A percentile compares a stretch with the other conserved stretches of the same genome.
Conservation (phyloP, 2,329 filamentous ascomycete species). For the Colletotrichum godetiae region DNA sequence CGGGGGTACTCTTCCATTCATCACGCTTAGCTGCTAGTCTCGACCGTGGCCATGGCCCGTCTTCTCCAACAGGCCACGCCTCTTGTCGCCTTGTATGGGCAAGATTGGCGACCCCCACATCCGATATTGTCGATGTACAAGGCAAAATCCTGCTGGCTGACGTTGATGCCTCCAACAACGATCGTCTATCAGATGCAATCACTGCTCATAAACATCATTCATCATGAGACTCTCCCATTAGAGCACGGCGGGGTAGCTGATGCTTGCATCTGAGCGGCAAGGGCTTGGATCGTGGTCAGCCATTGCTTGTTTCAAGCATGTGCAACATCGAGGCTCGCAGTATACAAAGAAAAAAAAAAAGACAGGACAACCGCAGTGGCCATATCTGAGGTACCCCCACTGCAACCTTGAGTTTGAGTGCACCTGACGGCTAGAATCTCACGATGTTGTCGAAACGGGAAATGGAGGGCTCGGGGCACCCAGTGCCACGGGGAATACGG, state of each 20-base stretch:
- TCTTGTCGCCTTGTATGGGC: not conserved
- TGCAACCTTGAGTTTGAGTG: not conserved
- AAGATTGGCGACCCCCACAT: slow-evolving; percentile 20
- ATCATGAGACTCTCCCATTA: slow-evolving; percentile 17
- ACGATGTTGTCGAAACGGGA: slow-evolving; percentile 3
- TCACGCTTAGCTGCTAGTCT: slow-evolving; percentile 1
- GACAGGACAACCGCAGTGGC: not conserved
- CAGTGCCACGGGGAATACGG: slow-evolving; percentile 12
- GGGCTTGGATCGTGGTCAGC: slow-evolving; percentile 9
- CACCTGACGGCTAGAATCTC: slow-evolving; percentile 20
- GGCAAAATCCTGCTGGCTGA: not conserved
- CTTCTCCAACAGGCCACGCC: not conserved
- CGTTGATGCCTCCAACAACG: not conserved
- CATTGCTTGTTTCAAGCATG: slow-evolving; percentile 14
- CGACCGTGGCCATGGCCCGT: not conserved
- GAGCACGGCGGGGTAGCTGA: not conserved
- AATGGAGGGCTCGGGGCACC: not conserved
- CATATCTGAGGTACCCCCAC: not conserved
- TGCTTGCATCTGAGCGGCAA: not conserved
- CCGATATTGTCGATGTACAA: not conserved
- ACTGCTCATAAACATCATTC: slow-evolving; percentile 3
- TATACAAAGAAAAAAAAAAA: not conserved
- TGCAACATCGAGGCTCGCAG: slow-evolving; percentile 6
- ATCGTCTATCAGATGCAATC: not conserved
- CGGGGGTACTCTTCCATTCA: not conserved